Evolutionary conservation across 2,329 filamentous ascomycete genomes (phyloP).

Genomic region (Aspergillus persii): DNA sequence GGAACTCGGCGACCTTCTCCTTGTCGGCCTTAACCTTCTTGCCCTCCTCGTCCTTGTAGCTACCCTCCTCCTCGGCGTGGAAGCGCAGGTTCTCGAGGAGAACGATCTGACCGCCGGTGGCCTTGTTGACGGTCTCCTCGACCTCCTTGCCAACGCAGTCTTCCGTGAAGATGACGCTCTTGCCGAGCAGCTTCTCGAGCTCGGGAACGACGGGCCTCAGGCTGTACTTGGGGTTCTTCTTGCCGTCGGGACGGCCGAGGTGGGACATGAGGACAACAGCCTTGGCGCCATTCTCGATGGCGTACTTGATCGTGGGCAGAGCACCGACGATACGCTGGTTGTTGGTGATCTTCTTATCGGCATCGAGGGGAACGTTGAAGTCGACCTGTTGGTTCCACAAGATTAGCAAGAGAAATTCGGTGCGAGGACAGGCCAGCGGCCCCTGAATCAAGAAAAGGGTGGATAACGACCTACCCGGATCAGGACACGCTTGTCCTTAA

Average conservation of each 20-base stretch:
- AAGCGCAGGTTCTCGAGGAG: constrained; percentile 98
- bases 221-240: constrained; percentile 88
- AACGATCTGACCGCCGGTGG: constrained; percentile 76
- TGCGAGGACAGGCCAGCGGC: background rate
- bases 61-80: constrained; percentile 97
- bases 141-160: constrained; percentile 89
- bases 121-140: constrained; percentile 84
- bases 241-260: constrained; percentile 90
- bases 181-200: constrained; percentile 85
- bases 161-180: constrained; percentile 80
- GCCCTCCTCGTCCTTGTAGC: constrained; percentile 85
- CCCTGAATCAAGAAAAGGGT: background rate
- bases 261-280: constrained; percentile 97
- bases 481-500: constrained; percentile 97
- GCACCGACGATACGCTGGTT: constrained; percentile 97
- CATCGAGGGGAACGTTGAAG: constrained; percentile 98
- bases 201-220: constrained; percentile 87
- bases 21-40: constrained; percentile 99
- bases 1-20: constrained; percentile 85
- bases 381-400: constrained; percentile 67
- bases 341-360: constrained; percentile 92
- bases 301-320: constrained; percentile 91
- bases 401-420: constrained; percentile 6
- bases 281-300: constrained; percentile 85
- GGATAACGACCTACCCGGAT: constrained; percentile 71